A percentile compares a stretch with the other conserved stretches of the same genome.
phyloP scores from a whole-genome alignment of 1,284 basidiomycete genomes.

The Boletus sp. region DNA sequence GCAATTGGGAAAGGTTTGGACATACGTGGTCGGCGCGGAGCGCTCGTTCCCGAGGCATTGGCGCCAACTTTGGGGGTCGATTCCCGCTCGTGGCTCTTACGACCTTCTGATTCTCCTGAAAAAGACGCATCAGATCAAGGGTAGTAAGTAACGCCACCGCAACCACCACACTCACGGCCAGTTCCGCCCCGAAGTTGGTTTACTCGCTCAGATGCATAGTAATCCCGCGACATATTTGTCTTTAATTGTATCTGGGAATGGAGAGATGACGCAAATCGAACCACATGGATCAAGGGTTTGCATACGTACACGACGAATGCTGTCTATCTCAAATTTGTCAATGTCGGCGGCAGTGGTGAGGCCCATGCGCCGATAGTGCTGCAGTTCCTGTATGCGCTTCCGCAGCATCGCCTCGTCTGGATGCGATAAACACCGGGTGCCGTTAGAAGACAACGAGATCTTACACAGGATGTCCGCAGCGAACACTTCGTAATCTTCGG shows the following conservation, averaged over 20 bases:
- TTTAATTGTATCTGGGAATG: conserved; percentile 53
- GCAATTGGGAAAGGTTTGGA: not conserved
- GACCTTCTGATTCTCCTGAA: conserved; percentile 45
- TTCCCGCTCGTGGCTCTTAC: conserved; percentile 57
- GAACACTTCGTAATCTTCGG: conserved; percentile 88
- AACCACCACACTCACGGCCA: conserved; percentile 43
- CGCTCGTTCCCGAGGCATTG: conserved; percentile 34
- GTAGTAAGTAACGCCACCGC: not conserved
- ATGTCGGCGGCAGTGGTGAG: conserved; percentile 81
- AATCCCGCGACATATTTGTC: conserved; percentile 52
- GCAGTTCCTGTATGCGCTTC: conserved; percentile 83
- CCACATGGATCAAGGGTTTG: not conserved
- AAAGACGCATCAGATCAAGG: not conserved
- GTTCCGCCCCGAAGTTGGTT: conserved; percentile 43
- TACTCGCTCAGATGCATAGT: conserved; percentile 49
- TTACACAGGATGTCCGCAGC: conserved; percentile 86
- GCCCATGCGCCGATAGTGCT: conserved; percentile 83
- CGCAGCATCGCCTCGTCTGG: conserved; percentile 82
- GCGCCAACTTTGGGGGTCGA: conserved; percentile 47
- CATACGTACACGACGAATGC: conserved; percentile 61
- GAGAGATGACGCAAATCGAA: not conserved
- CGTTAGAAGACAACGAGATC: conserved; percentile 21
- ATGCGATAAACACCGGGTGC: not conserved
- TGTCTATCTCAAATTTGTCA: conserved; percentile 80
- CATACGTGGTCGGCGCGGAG: conserved; percentile 50